These are phyloP conservation scores for Lodderomyces beijingensis DNA, from an alignment of 1,139 yeast species.

Conservation along the genomic window DNA sequence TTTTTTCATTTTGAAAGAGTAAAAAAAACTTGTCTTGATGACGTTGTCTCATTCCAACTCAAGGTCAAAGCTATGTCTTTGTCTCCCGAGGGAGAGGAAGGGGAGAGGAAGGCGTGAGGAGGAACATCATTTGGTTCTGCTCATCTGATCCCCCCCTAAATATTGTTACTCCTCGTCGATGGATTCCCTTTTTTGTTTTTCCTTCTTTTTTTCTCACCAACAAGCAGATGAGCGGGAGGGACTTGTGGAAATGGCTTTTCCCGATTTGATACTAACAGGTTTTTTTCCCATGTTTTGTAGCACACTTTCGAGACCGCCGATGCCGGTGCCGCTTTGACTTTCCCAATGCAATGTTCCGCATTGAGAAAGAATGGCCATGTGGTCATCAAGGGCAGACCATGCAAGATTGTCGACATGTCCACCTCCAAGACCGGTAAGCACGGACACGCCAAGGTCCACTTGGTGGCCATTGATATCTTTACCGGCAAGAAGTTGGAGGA, in stretches of 20 bases:
- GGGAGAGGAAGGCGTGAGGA: too few relatives aligned
- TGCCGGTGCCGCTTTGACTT: conserved; percentile 98
- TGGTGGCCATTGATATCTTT: conserved; percentile 98
- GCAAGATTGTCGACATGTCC: conserved; percentile 99
- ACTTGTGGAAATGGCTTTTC: background rate
- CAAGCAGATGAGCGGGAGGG: conserved; percentile 1
- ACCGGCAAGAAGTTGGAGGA: conserved; percentile 99
- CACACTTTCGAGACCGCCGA: conserved; percentile 97
- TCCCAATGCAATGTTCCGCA: conserved; percentile 99
- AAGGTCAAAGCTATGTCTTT: too few relatives aligned
- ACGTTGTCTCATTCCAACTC: too few relatives aligned
- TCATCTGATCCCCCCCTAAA: too few relatives aligned
- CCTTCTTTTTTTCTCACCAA: too few relatives aligned
- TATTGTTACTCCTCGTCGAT: too few relatives aligned
- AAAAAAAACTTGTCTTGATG: too few relatives aligned
- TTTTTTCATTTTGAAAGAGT: too few relatives aligned
- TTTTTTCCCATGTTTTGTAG: conserved; percentile 27
- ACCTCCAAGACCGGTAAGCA: conserved; percentile 99
- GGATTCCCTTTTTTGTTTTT: too few relatives aligned
- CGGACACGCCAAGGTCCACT: conserved; percentile 99
- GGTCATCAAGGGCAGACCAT: conserved; percentile 98
- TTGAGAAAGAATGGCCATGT: conserved; percentile 99
- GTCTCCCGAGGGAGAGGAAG: too few relatives aligned
- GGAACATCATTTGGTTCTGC: too few relatives aligned
- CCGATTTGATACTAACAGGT: conserved; percentile 28